These are phyloP conservation scores for Coniochaeta hoffmannii DNA, from an alignment of 2,329 filamentous ascomycete species.

Conservation along the genomic window DNA sequence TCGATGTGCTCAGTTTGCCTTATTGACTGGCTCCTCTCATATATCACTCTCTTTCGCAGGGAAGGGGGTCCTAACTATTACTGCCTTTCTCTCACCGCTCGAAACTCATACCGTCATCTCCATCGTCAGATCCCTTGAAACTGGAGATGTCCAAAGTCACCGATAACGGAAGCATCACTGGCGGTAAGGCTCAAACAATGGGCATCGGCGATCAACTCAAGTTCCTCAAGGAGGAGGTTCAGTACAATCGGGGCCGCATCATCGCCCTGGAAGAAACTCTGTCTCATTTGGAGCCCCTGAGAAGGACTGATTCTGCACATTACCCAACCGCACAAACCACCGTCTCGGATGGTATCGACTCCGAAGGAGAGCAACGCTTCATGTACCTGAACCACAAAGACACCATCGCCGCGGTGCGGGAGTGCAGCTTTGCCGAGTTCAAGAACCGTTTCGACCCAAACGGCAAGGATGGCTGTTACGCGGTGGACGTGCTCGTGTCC, in stretches of 20 bases:
- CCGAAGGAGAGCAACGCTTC: background rate
- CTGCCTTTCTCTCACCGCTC: too few relatives aligned
- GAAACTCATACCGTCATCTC: too few relatives aligned
- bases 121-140: background rate
- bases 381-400: background rate
- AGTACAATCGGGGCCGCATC: background rate
- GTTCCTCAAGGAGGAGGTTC: background rate
- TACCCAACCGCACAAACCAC: background rate
- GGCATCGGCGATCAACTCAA: background rate
- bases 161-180: background rate
- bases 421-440: conserved; percentile 9
- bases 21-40: too few relatives aligned
- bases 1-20: too few relatives aligned
- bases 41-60: too few relatives aligned
- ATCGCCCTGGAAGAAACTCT: background rate
- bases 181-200: background rate
- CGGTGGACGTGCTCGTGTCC: conserved; percentile 7
- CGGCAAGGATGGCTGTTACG: conserved; percentile 5
- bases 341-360: background rate
- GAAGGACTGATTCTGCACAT: background rate
- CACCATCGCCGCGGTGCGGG: conserved; percentile 4
- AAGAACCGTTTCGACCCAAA: conserved; percentile 8
- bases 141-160: background rate
- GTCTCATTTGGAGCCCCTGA: background rate
- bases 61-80: too few relatives aligned